Evolutionary conservation across 345 rosid genomes (phyloP).

Genomic region (Eucalyptus sp.): DNA sequence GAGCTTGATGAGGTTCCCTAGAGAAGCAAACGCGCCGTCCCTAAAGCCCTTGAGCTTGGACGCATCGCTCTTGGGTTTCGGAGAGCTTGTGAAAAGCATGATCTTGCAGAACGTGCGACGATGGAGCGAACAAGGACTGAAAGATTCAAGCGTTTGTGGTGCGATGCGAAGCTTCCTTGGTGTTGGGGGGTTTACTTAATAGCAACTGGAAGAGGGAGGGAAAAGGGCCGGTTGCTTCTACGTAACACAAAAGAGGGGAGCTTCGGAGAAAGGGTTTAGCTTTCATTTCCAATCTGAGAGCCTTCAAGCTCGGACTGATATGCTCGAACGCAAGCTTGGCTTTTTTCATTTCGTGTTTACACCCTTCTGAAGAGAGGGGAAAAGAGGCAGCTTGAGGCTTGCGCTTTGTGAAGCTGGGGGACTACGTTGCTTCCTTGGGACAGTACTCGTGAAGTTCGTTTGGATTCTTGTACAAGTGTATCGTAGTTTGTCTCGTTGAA

Average conservation of each 20-base stretch:
- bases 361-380: background rate
- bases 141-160: background rate
- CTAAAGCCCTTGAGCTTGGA: background rate
- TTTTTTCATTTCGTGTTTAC: background rate
- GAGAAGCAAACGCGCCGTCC: conserved; percentile 33
- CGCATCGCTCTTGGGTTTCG: background rate
- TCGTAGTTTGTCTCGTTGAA: background rate
- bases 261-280: background rate
- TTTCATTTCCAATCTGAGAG: background rate
- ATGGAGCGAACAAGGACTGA: background rate
- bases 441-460: background rate
- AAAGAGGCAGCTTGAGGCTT: background rate
- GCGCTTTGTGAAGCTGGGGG: background rate
- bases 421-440: background rate
- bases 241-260: background rate
- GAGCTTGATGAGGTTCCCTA: conserved; percentile 64
- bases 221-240: background rate
- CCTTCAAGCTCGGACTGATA: background rate
- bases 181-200: background rate
- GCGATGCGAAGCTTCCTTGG: background rate
- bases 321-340: background rate
- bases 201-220: background rate
- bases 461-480: background rate
- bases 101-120: background rate
- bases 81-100: background rate